Evolutionary conservation across 139 green algal species (phyloP).

Genomic region (Haematococcus lacustris): DNA sequence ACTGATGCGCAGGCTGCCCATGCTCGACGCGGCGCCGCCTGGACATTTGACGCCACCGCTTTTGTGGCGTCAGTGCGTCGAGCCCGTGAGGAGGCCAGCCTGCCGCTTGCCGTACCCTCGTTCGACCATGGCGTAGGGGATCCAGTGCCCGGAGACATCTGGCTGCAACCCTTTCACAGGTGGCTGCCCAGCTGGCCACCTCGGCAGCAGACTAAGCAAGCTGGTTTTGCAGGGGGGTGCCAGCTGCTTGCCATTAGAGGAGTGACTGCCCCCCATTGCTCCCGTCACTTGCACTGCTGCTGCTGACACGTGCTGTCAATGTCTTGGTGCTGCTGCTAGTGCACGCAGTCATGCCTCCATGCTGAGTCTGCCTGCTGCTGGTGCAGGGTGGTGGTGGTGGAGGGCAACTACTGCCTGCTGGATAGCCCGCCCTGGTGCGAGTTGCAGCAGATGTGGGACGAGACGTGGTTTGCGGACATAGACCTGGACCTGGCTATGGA

Average conservation of each 20-base stretch:
- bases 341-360: too few relatives aligned
- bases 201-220: background rate
- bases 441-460: conserved; percentile 49
- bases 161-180: conserved; percentile 9
- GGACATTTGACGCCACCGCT: conserved; percentile 73
- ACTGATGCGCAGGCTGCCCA: conserved; percentile 48
- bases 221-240: background rate
- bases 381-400: conserved; percentile 54
- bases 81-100: conserved; percentile 23
- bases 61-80: conserved; percentile 55
- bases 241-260: background rate
- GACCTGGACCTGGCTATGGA: conserved; percentile 56
- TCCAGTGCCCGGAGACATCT: conserved; percentile 32
- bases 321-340: background rate
- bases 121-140: conserved; percentile 37
- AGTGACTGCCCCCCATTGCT: too few relatives aligned
- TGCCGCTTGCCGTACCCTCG: too few relatives aligned
- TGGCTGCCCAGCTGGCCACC: background rate
- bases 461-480: conserved; percentile 67
- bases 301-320: background rate
- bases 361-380: background rate
- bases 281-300: background rate
- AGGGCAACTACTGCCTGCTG: conserved; percentile 90
- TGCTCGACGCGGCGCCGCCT: conserved; percentile 60
- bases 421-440: conserved; percentile 41